These are phyloP conservation scores for Tillandsia leiboldiana DNA, from an alignment of 176 grass and related monocot species.

Conservation along the genomic window DNA sequence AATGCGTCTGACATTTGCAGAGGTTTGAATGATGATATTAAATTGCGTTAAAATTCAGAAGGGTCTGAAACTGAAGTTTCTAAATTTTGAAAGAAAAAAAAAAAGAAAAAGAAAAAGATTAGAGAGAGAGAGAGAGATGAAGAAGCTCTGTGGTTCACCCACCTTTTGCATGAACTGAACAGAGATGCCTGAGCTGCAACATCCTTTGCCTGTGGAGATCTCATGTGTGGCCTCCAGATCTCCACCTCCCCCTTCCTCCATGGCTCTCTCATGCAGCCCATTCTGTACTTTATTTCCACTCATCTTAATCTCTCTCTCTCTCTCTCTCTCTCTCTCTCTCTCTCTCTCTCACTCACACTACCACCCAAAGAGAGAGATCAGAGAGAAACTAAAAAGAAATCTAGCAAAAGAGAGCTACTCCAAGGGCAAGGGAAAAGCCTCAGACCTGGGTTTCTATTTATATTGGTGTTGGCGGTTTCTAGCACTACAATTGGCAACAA, in stretches of 20 bases:
- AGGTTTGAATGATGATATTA: too few species aligned
- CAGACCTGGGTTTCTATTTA: not conserved
- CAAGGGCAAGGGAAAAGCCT: not conserved
- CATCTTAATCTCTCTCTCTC: conserved; percentile 13
- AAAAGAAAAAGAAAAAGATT: not conserved
- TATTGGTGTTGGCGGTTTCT: not conserved
- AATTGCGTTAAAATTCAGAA: too few species aligned
- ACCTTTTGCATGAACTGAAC: conserved; percentile 28
- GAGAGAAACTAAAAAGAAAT: too few species aligned
- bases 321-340: too few species aligned
- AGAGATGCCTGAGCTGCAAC: conserved; percentile 3
- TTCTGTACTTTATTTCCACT: conserved; percentile 16
- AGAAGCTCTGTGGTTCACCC: not conserved
- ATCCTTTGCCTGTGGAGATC: not conserved
- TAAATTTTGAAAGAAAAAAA: not conserved
- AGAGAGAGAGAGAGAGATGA: not conserved
- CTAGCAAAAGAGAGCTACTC: too few species aligned
- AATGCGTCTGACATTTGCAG: too few species aligned
- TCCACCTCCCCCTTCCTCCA: conserved; percentile 16
- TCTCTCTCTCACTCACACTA: not conserved
- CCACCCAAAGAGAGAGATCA: not conserved
- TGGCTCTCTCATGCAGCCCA: not conserved
- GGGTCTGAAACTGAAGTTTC: not conserved
- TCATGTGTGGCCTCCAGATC: conserved; percentile 10
- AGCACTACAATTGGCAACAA: too few species aligned